A percentile compares a stretch with the other conserved stretches of the same genome.
Conservation (phyloP, 495 filamentous ascomycete species). For the Penicillium antarcticum region DNA sequence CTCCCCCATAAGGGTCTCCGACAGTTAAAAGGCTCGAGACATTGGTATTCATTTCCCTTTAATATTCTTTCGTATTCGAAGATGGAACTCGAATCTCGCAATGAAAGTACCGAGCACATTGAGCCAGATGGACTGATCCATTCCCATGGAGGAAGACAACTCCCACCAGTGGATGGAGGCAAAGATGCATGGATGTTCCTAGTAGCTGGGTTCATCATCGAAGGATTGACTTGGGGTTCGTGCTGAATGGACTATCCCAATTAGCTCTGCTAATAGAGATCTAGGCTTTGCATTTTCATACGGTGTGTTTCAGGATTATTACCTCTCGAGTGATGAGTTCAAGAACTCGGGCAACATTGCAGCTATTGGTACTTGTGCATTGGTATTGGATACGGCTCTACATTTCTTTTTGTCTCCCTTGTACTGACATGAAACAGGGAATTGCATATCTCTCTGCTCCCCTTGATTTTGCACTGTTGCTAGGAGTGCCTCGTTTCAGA, state of each 20-base stretch:
- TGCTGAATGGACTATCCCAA: neutral
- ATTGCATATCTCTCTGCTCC: slow-evolving; percentile 11
- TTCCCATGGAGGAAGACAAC: neutral
- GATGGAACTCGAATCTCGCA: too few species aligned
- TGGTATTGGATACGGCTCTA: slow-evolving; percentile 4
- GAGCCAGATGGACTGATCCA: too few species aligned
- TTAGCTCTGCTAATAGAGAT: neutral
- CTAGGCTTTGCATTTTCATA: slow-evolving; percentile 45
- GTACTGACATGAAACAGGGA: neutral
- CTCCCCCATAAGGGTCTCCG: too few species aligned
- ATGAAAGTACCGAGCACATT: too few species aligned
- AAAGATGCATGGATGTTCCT: slow-evolving; percentile 62
- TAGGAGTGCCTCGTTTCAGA: neutral
- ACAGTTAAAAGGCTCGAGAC: too few species aligned
- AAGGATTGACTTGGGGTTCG: slow-evolving; percentile 53
- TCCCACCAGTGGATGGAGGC: slow-evolving; percentile 57
- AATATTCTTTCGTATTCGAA: too few species aligned
- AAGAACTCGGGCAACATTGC: slow-evolving; percentile 15
- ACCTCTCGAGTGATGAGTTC: slow-evolving; percentile 24
- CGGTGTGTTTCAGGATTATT: slow-evolving; percentile 40
- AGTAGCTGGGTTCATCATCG: slow-evolving; percentile 53
- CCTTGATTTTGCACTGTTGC: slow-evolving; percentile 3
- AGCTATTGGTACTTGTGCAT: slow-evolving; percentile 12
- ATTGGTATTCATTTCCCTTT: too few species aligned
- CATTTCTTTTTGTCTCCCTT: too few species aligned